Percentiles rank a stretch among this genome's conserved stretches.
phyloP scores from a whole-genome alignment of 768 basidiomycete genomes.

The Trametes coccinea region DNA sequence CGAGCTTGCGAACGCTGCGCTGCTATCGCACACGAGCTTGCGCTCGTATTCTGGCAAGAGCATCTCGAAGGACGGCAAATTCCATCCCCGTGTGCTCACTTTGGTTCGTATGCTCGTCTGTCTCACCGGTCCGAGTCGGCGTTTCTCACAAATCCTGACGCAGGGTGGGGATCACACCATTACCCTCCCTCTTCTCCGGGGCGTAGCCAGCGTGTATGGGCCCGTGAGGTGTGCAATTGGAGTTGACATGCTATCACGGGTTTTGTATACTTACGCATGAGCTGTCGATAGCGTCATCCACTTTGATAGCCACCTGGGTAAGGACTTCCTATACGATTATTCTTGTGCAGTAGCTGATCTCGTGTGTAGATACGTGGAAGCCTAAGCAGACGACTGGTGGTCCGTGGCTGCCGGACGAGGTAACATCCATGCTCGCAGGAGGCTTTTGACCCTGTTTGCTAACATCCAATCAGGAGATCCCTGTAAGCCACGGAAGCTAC shows the following conservation, averaged over 20 bases:
- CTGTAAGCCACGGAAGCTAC: conserved; percentile 35
- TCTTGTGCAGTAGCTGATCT: not conserved
- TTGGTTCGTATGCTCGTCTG: conserved; percentile 20
- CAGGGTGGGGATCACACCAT: conserved; percentile 36
- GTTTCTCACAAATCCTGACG: not conserved
- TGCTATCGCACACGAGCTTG: conserved; percentile 22
- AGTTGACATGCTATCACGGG: not conserved
- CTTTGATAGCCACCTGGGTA: conserved; percentile 36
- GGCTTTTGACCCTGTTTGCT: not conserved
- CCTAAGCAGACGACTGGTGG: conserved; percentile 21
- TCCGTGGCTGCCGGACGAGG: conserved; percentile 34
- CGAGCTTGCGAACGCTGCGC: conserved; percentile 32
- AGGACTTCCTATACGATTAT: not conserved
- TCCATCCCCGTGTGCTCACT: conserved; percentile 36
- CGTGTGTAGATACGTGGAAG: conserved; percentile 26
- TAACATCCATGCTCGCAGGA: not conserved
- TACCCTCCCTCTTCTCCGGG: conserved; percentile 34
- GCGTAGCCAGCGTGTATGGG: conserved; percentile 33
- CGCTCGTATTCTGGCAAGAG: conserved; percentile 21
- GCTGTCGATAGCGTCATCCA: conserved; percentile 31
- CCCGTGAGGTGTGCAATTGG: conserved; percentile 28
- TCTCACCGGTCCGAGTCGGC: not conserved
- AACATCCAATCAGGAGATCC: conserved; percentile 23
- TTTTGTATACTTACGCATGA: not conserved
- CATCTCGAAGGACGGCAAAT: conserved; percentile 36